phyloP scores from a whole-genome alignment of 1,284 basidiomycete species.

The Irpex lacteus region DNA sequence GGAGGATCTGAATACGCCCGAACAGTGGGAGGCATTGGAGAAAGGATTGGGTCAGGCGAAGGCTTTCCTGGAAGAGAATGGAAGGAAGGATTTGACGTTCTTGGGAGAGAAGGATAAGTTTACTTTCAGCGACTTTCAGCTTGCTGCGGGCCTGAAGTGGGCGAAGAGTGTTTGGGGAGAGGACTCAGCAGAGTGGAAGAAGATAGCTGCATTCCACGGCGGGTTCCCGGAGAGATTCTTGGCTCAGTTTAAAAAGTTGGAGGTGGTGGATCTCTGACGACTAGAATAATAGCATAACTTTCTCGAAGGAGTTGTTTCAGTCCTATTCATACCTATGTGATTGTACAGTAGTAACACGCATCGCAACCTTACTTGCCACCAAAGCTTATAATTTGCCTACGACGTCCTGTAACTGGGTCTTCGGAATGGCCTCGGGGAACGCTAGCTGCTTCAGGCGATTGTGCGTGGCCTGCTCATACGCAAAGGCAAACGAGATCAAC shows the following conservation, averaged over 20 bases:
- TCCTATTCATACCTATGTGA: no score
- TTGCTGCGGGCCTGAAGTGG: conserved; percentile 30
- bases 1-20: conserved; percentile 31
- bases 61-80: conserved; percentile 31
- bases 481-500: conserved; percentile 47
- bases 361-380: neutral
- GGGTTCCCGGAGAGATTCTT: conserved; percentile 37
- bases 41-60: conserved; percentile 27
- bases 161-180: conserved; percentile 30
- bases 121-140: conserved; percentile 35
- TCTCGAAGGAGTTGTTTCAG: no score
- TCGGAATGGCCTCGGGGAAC: conserved; percentile 44
- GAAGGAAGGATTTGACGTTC: conserved; percentile 22
- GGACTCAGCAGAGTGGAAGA: conserved; percentile 37
- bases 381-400: conserved; percentile 19
- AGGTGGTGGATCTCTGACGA: conserved; percentile 9
- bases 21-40: conserved; percentile 33
- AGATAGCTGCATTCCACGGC: conserved; percentile 31
- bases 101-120: conserved; percentile 23
- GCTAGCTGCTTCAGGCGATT: conserved; percentile 40
- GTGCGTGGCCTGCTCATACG: conserved; percentile 54
- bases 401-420: conserved; percentile 46
- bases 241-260: conserved; percentile 33
- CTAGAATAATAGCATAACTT: no score
- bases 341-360: no score